Percentiles rank a stretch among this genome's conserved stretches.
Conservation (phyloP, 2,329 filamentous ascomycete genomes). For the Colletotrichum spinosum region DNA sequence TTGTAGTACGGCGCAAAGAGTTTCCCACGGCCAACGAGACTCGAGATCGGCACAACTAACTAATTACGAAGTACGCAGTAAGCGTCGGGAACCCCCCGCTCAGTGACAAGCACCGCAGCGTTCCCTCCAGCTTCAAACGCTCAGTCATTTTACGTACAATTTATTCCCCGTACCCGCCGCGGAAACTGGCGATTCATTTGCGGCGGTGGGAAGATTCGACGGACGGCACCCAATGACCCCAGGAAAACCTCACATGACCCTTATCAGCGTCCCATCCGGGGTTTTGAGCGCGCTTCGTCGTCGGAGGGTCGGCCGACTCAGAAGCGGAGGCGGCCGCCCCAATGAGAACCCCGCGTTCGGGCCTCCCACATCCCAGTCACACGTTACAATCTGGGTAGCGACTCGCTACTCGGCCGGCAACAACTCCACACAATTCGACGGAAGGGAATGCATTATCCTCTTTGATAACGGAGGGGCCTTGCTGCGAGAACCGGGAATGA, state of each 20-base stretch:
- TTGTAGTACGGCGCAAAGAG: background rate
- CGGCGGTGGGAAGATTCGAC: background rate
- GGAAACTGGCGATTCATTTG: slow-evolving; percentile 11
- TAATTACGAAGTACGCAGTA: background rate
- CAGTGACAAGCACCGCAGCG: no score
- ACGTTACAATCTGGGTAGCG: slow-evolving; percentile 3
- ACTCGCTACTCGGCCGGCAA: slow-evolving; percentile 11
- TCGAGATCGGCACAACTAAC: background rate
- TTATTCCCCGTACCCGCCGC: slow-evolving; percentile 17
- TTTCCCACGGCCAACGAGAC: background rate
- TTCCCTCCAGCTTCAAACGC: no score
- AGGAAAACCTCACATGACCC: slow-evolving; percentile 13
- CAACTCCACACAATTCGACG: slow-evolving; percentile 20
- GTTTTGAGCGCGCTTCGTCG: slow-evolving; percentile 1
- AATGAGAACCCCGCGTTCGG: slow-evolving; percentile 18
- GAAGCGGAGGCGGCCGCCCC: slow-evolving; percentile 15
- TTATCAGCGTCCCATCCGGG: slow-evolving; percentile 7
- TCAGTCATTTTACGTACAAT: background rate
- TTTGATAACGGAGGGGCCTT: slow-evolving; percentile 6
- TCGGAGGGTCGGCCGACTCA: slow-evolving; percentile 18
- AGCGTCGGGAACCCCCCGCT: background rate
- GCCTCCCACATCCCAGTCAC: background rate
- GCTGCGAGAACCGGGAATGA: background rate
- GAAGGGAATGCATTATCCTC: slow-evolving; percentile 1
- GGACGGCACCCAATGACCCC: background rate